A percentile compares a stretch with the other conserved stretches of the same genome.
Evolutionary conservation across 306 rosid species (phyloP).

Genomic region (Prunus persica): Prunus_persica_NCBIv2 NC_034015.1:20495001-20495500

Average conservation of each 20-base stretch:
- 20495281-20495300: not conserved
- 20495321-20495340: not conserved
- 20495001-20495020: conserved; percentile 38
- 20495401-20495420: conserved; percentile 21
- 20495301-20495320: conserved; percentile 10
- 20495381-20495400: conserved; percentile 18
- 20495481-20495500: conserved; percentile 26
- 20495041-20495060: conserved; percentile 91
- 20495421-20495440: conserved; percentile 36
- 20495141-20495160: too few species aligned
- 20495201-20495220: too few species aligned
- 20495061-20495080: conserved; percentile 35
- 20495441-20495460: conserved; percentile 47
- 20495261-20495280: not conserved
- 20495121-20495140: not conserved
- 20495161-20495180: rapidly evolving
- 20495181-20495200: not conserved
- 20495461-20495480: conserved; percentile 47
- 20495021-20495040: conserved; percentile 92
- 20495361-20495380: too few species aligned
- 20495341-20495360: too few species aligned
- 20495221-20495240: too few species aligned
- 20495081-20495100: conserved; percentile 30
- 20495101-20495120: conserved; percentile 2
- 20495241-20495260: not conserved